Base-by-base conservation (phyloP, 2,329 filamentous ascomycete species). In the Aurifilum marmelostoma region DNA sequence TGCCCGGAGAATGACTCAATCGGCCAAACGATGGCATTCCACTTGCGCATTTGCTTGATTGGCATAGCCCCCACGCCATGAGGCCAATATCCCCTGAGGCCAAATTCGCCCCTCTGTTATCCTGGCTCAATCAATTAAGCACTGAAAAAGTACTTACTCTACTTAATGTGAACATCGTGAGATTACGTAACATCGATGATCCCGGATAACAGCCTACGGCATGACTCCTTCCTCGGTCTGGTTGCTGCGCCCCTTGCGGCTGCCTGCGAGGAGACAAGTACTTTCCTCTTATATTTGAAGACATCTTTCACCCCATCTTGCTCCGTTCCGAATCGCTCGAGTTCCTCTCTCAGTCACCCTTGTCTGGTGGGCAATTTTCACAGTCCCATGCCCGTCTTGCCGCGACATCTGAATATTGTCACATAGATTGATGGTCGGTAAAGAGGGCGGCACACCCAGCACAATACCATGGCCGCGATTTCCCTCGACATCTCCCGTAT, bases 401-500 rank as follows among this genome's bases (percentile, higher is more conserved):
- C 29, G 5, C 24, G 16, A 32, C 52, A 56, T 7, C 24, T 9
- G n/a, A 39, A 7, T n/a, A n/a, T n/a, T n/a, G n/a, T n/a, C n/a
- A n/a, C n/a, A 39, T 39, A 2, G 12, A 39, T 39, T 39, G 50
- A 12, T 9, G 9, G n/a, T n/a, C 24, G 14, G 1, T 24, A 32
- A 8, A 34, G 32, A 37, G 9, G 3, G 24, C 8, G 21, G 7
- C 56, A 8, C 32, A 21, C 27, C 6, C 43, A 47, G 21, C 43
- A 21, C 43, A 18, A 1, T 34, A 59, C 16, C 2, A 67, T 67
- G 66, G 21, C 52, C 32, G 3, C 27, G 14, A 34, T 63, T 5
- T 2, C 47, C 14, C 37, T 69, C 24, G 58, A 69, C 4, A 24
- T 39, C 47, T 59, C 58, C n/a, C 63, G 63, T 7, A 21, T 66